These are phyloP conservation scores for Trichosporon sp. DNA, from an alignment of 1,284 basidiomycete genomes.

Conservation along the genomic window DNA sequence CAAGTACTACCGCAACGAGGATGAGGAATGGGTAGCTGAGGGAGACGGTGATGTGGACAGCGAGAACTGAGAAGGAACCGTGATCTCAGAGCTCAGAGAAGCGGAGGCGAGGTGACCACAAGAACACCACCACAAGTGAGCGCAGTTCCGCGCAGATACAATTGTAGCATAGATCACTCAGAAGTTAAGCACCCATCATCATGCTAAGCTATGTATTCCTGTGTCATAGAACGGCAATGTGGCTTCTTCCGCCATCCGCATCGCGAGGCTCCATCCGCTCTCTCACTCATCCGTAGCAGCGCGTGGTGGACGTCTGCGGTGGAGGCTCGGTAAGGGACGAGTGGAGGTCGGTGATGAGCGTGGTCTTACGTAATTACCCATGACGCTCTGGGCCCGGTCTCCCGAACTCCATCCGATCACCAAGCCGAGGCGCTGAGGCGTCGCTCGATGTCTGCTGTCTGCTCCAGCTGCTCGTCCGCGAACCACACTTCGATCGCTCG, in stretches of 20 bases:
- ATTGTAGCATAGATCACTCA: not conserved
- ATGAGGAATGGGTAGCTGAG: not conserved
- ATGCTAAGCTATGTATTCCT: not conserved
- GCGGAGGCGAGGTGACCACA: no score
- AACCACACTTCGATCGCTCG: not conserved
- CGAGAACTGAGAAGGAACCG: not conserved
- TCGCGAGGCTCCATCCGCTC: no score
- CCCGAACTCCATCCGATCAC: not conserved
- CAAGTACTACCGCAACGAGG: not conserved
- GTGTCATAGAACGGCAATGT: not conserved
- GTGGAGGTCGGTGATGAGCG: no score
- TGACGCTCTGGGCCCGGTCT: not conserved
- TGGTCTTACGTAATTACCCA: not conserved
- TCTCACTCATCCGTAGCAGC: not conserved
- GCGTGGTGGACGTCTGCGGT: no score
- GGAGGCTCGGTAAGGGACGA: no score
- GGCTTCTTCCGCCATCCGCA: no score
- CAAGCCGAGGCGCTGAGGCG: constrained; percentile 2
- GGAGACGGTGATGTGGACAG: not conserved
- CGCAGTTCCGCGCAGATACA: no score
- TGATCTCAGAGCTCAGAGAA: no score
- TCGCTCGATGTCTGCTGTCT: not conserved
- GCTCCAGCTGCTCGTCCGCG: not conserved
- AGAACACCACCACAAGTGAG: no score
- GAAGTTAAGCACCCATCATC: not conserved